Percentiles rank a stretch among this genome's conserved stretches.
These are phyloP conservation scores for Suhomyces emberorum DNA, from an alignment of 805 yeast genomes.

Conservation along the genomic window DNA sequence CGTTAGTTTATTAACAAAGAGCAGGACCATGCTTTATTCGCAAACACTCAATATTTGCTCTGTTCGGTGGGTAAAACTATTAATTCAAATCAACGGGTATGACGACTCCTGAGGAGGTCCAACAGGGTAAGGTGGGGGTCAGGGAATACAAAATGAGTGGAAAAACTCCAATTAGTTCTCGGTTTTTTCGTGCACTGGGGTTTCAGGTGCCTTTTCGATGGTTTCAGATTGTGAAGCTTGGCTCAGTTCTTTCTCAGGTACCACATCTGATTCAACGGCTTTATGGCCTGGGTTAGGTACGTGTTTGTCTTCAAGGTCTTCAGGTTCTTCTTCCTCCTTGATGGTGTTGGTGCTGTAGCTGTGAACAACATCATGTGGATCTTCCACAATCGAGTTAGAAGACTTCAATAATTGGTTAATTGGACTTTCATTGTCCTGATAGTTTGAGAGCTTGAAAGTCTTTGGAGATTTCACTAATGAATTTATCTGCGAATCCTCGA, in stretches of 20 bases:
- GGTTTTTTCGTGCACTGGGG: no score
- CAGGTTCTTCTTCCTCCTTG: conserved; percentile 40
- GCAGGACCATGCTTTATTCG: no score
- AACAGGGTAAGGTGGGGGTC: no score
- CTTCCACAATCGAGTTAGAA: conserved; percentile 4
- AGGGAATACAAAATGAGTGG: no score
- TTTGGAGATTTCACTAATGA: conserved; percentile 41
- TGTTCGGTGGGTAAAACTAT: no score
- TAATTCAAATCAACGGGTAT: no score
- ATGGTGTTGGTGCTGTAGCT: conserved; percentile 37
- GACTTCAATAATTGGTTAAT: conserved; percentile 31
- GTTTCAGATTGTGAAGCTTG: neutral
- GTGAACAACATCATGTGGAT: conserved; percentile 19
- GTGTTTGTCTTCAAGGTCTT: conserved; percentile 10
- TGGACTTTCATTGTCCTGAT: conserved; percentile 36
- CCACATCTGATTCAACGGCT: no score
- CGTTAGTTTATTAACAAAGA: no score
- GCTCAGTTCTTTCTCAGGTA: no score
- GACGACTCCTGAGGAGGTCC: no score
- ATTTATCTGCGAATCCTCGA: neutral
- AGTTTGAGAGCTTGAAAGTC: conserved; percentile 35
- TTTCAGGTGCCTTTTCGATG: neutral
- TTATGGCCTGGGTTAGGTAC: no score
- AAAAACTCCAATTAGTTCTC: no score
- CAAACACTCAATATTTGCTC: neutral